Base-by-base conservation (phyloP, 768 basidiomycete genomes). In the Suillus subluteus region DNA sequence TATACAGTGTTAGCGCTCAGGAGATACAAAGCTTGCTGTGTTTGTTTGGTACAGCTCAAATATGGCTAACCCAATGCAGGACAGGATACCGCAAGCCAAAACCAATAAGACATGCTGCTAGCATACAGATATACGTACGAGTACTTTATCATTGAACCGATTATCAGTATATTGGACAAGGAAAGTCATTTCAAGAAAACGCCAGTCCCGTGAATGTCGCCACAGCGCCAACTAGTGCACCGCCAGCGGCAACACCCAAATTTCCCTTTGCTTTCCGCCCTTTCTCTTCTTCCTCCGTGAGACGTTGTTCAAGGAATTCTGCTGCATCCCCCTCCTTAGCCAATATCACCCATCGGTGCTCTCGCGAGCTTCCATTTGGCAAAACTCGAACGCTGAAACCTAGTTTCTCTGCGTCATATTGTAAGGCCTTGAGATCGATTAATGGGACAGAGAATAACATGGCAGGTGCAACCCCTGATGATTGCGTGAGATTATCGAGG, bases 181-280 rank as follows among this genome's bases (percentile, higher is more conserved):
- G 26, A 43, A 21, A 43, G 35, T 35, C 38, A 26, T 54, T 50
- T 83, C 68, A 86, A 70, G 75, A 83, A 81, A 79, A 79, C 40
- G 88, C 88, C 62, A 89, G 80, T 18, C 87, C 86, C 23, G 85
- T 85, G 80, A 83, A 88, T 59, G 86, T 81, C 50, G 86, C 86
- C 8, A 87, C 85, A 48, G 85, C 88, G 48, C 88, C 88, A 23
- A 88, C 82, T 21, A 88, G 79, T n/a, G 82, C 86, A 56, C 84
- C 86, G 21, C 86, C 83, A 67, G 87, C 87, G 61, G 81, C 84
- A 55, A 82, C 82, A 58, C 77, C 80, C 75, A 77, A 67, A 84
- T 74, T 68, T 16, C 69, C 65, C 69, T 74, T 64, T 52, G 23
- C 68, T 64, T 66, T 71, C 32, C 23, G 52, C 26, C 55, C 65